Percentiles rank a stretch among this genome's conserved stretches.
phyloP scores from a whole-genome alignment of 2,329 filamentous ascomycete genomes.

The Pseudocercospora crystallina region DNA sequence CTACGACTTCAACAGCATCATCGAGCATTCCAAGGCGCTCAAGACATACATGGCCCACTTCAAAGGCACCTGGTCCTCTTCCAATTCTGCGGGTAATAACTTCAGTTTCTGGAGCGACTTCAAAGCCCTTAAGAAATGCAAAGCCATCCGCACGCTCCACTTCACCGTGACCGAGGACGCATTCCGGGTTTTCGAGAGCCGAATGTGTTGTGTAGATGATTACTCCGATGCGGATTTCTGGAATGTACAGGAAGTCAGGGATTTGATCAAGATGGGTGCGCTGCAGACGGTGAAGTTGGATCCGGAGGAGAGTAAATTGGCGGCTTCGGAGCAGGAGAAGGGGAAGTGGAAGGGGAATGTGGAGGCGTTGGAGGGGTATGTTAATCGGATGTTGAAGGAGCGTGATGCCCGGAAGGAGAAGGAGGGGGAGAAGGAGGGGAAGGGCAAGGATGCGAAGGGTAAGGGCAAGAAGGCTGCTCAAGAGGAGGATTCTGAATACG shows the following conservation, averaged over 20 bases:
- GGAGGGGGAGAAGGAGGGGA: background rate
- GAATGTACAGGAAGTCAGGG: background rate
- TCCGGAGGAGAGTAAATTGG: background rate
- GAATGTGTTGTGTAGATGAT: background rate
- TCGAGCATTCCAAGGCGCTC: background rate
- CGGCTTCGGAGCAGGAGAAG: background rate
- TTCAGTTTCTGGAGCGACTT: conserved; percentile 1
- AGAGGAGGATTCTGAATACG: background rate
- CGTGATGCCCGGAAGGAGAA: background rate
- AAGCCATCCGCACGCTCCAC: background rate
- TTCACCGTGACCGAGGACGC: background rate
- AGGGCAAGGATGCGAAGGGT: background rate
- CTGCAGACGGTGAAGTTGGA: background rate
- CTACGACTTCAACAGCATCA: conserved; percentile 1
- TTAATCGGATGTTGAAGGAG: conserved; percentile 1
- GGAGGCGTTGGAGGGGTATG: background rate
- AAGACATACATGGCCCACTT: background rate
- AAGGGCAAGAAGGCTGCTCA: background rate
- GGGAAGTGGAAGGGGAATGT: background rate
- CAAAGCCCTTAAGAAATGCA: background rate
- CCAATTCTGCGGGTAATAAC: background rate
- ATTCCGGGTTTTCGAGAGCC: background rate
- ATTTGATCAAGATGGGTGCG: background rate
- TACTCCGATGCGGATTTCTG: background rate
- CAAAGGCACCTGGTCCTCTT: background rate